These are phyloP conservation scores for Collybia nuda DNA, from an alignment of 768 basidiomycete species.

Conservation along the genomic window DNA sequence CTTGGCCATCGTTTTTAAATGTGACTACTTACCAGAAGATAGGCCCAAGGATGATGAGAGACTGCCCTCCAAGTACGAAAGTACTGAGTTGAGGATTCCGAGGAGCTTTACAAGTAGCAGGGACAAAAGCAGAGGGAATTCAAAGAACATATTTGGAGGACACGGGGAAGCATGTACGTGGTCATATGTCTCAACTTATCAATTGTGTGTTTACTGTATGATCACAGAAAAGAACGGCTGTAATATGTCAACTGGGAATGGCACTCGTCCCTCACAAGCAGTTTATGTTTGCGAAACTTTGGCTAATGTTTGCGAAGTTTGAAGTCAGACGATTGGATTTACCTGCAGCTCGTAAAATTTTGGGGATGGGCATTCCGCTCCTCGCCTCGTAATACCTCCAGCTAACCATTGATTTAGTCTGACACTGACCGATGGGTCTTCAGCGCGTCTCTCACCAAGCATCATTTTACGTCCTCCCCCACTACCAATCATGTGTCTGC, in stretches of 20 bases:
- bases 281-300: constrained; percentile 97
- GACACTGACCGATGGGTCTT: constrained; percentile 13
- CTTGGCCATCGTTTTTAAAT: no score
- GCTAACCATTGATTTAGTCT: constrained; percentile 24
- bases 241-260: constrained; percentile 88
- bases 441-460: constrained; percentile 28
- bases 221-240: constrained; percentile 76
- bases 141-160: constrained; percentile 83
- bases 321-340: constrained; percentile 86
- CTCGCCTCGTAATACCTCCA: constrained; percentile 17
- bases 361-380: constrained; percentile 75
- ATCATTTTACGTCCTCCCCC: constrained; percentile 28
- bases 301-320: constrained; percentile 91
- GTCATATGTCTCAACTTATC: background rate
- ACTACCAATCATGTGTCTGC: constrained; percentile 46
- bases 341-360: constrained; percentile 79
- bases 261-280: constrained; percentile 91
- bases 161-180: constrained; percentile 71
- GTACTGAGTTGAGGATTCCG: constrained; percentile 95
- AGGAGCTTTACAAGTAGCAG: constrained; percentile 87
- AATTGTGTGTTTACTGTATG: background rate
- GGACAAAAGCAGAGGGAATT: constrained; percentile 93
- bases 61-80: constrained; percentile 87
- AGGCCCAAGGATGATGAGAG: constrained; percentile 98
- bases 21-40: background rate